Base-by-base conservation (phyloP, 192 early-diverging fungal species). In the Umbelopsis sp. region DNA sequence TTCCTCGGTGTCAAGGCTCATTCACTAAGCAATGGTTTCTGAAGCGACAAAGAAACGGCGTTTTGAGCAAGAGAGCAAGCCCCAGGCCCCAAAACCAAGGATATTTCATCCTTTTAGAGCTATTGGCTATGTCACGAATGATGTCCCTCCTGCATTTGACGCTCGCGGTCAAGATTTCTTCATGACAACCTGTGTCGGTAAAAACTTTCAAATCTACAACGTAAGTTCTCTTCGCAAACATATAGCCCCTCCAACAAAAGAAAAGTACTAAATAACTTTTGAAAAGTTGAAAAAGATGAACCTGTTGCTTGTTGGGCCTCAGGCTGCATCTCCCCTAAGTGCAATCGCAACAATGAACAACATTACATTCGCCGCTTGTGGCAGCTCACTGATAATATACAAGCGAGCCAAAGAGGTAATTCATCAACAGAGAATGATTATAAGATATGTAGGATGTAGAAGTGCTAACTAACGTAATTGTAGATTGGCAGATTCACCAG, bases 21-120 rank as follows among this genome's bases (percentile, higher is more conserved):
- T 62, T 36, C 56, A 14, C 12, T 62, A 26, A 34, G 31, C 4
- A 29, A 62, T 62, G 56, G 56, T 62, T 20, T 62, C 56, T 34
- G 56, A 62, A 62, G 34, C 31, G 26, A 47, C 14, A 36, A 76
- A 76, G 50, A 71, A 71, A 47, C 65, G 65, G 12, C 69, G 66
- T 50, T 41, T 76, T 0, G 70, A 76, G 16, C 66, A 59, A 22
- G 31, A 51, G 16, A 26, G 32, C 21, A 74, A 69, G 25, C 72
- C 69, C 22, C 74, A 69, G 9, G 45, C 45, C 16, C 21, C 29
- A 21, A 44, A 70, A 20, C 45, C 84, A 21, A 82, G 87, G 21
- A 83, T 96, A 66, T 96, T 90, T 77, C 87, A 88, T 69, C 95
- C 96, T 24, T 99, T 94, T 84, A 83, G 96, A 71, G 93, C 95